Evolutionary conservation across 805 yeast species (phyloP).

Genomic region (Ascoidea rubescens): DNA sequence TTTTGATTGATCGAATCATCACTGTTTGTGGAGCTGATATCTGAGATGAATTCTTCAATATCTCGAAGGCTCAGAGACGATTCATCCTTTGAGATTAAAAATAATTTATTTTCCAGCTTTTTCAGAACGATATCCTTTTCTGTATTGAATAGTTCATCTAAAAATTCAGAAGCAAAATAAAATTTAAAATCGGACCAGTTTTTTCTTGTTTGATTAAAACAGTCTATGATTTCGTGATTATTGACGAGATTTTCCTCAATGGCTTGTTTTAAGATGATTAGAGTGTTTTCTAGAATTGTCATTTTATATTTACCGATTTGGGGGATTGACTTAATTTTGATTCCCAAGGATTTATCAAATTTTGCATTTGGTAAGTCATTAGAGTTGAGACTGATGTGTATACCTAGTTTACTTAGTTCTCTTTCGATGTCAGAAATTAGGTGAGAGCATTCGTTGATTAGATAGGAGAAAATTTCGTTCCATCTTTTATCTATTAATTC

Average conservation of each 20-base stretch:
- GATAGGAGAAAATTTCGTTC: slow-evolving; percentile 34
- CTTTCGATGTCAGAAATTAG: slow-evolving; percentile 16
- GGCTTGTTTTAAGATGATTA: neutral
- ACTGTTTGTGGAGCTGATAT: neutral
- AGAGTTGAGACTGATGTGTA: neutral
- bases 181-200: neutral
- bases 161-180: neutral
- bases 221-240: neutral
- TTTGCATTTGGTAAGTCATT: neutral
- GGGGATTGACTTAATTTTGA: neutral
- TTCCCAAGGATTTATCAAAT: neutral
- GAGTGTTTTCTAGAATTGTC: neutral
- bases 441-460: slow-evolving; percentile 27
- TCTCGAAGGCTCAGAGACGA: too few species aligned
- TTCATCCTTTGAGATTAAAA: neutral
- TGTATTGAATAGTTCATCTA: neutral
- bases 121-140: too few species aligned
- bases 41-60: too few species aligned
- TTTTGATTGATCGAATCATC: neutral
- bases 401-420: slow-evolving; percentile 3
- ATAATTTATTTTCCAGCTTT: neutral
- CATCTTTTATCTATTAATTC: slow-evolving; percentile 41
- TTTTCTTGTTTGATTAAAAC: neutral
- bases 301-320: too few species aligned
- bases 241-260: neutral